Evolutionary conservation across 2,329 filamentous ascomycete species (phyloP), one percentile per base, ranked within the genome.

Genomic region (Ophiobolus disseminans): DNA sequence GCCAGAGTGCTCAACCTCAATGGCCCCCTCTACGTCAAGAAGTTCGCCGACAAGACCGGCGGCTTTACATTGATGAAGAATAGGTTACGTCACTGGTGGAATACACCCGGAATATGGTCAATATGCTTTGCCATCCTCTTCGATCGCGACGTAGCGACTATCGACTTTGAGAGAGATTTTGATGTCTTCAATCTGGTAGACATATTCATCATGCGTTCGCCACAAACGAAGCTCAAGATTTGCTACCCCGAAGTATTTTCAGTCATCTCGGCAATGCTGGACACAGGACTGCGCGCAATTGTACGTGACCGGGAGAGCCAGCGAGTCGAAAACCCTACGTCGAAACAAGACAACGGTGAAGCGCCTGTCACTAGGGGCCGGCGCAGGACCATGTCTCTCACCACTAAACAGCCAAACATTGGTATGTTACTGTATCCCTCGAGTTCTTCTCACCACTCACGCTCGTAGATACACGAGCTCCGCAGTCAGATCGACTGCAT

Each of bases 41-140:
- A 96, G 64, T 97, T 99, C 58, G 81, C 86, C 11, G 82, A 86
- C 16, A 96, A 95, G 73, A 91, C 88, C 9, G 90, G 91, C 22
- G 95, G 95, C 1, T 97, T 97, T 69, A 81, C 82, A 25, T 88
- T 97, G 53, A 87, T 97, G 84, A 88, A 88, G 28, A 83, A 89
- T 62, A 84, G 90, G 23, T 75, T 99, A 3, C 91, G 87, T 65
- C 81, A 87, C 62, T 97, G 92, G 86, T 99, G 94, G 93, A 87
- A 90, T 63, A 82, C 91, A 13, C 84, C 91, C 2, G 84, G 86
- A 0, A 74, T 97, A 20, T 97, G 94, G 94, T 86, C 88, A 0
- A 87, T 94, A 34, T 91, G 89, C 66, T 90, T 99, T 72, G 87
- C 90, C 43, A 88, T 97, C 17, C 74, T 99, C 2, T 96, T 99